phyloP scores from a whole-genome alignment of 1,139 yeast genomes.

The Geotrichum cucujoidarum region DNA sequence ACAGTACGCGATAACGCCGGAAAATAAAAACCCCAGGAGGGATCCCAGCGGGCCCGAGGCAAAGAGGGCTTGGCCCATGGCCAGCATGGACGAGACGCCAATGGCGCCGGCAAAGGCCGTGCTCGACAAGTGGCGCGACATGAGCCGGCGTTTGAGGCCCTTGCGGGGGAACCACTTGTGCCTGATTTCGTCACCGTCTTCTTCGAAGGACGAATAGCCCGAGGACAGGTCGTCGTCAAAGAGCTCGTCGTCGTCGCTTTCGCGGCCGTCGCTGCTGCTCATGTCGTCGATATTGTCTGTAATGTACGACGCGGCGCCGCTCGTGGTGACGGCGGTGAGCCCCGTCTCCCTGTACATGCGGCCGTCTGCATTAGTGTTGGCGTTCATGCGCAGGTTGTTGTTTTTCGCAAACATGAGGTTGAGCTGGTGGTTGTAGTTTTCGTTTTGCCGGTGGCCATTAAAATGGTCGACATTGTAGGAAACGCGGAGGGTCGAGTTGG shows the following conservation, averaged over 20 bases:
- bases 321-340: conserved; percentile 7
- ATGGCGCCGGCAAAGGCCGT: conserved; percentile 78
- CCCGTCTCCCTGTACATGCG: not conserved
- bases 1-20: conserved; percentile 63
- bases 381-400: conserved; percentile 21
- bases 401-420: conserved; percentile 27
- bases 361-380: not conserved
- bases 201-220: conserved; percentile 13
- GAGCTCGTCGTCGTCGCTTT: not conserved
- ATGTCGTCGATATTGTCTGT: conserved; percentile 19
- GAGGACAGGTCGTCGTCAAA: conserved; percentile 8
- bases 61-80: conserved; percentile 72
- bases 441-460: conserved; percentile 31
- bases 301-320: conserved; percentile 11
- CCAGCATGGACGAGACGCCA: conserved; percentile 75
- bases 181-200: conserved; percentile 8
- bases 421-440: conserved; percentile 28
- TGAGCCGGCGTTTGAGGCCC: conserved; percentile 47
- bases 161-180: conserved; percentile 15
- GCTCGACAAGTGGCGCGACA: conserved; percentile 71
- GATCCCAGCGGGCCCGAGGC: conserved; percentile 84
- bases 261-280: conserved; percentile 14
- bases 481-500: conserved; percentile 19
- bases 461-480: conserved; percentile 31
- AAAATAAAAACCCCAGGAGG: conserved; percentile 59